Evolutionary conservation across 352 stramenopile genomes (phyloP), one percentile per base, ranked within the genome.

Genomic region (Pythium utonaiense): DNA sequence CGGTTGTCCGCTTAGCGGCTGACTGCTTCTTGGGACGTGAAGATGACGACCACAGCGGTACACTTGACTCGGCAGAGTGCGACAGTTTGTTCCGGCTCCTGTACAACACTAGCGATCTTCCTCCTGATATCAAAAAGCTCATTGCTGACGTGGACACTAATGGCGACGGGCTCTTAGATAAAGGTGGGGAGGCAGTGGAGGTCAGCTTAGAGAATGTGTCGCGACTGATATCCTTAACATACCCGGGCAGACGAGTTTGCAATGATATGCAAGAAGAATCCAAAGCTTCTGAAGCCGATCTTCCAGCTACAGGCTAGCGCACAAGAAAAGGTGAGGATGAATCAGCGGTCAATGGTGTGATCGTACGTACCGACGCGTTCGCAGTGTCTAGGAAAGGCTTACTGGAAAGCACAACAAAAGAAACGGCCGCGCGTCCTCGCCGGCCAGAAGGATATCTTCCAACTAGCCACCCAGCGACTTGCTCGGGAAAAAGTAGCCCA

Each of bases 51-150:
- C 55, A 66, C 44, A 84, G 71, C 44, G 68, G 71, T 16, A 78
- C 62, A 0, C 53, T 84, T 2, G 77, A 84, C 48, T 47, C 59
- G 12, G 72, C 63, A 7, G 77, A 86, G 30, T 81, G 74, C 40
- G 68, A 83, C 17, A 83, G 77, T 42, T 60, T 86, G 6, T 80
- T 82, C 44, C 74, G 74, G 10, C 58, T 86, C 42, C 56, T 83
- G 7, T 83, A 79, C 40, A 66, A 83, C 54, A 80, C 68, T 8
- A 66, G 74, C 16, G 71, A 71, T 14, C 49, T 86, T 24, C 67
- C 77, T 13, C 40, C 60, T 6, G 57, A 67, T 22, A 60, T 82
- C 10, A 74, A 73, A 19, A 38, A 68, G 4, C 53, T 80, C 12
- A 31, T 86, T 0, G 57, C 71, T 14, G 64, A 70, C 1, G 66